Base-by-base conservation (phyloP, 148 eudicot genomes). In the Rhododendron simsii region DNA sequence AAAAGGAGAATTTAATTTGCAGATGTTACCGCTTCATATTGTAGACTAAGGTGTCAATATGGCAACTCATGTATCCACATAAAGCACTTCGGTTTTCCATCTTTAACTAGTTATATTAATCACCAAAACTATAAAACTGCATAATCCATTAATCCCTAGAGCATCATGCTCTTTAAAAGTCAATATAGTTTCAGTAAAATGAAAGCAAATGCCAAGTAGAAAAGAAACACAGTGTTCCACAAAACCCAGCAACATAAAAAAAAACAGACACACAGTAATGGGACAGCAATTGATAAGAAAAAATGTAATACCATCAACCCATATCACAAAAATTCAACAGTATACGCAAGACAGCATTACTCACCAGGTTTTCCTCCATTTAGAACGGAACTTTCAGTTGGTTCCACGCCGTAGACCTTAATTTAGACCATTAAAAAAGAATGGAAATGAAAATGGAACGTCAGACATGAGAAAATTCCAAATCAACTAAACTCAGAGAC, bases 361-460 rank as follows among this genome's bases (percentile, higher is more conserved):
- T 91, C 65, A 95, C 98, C 99, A 4, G 97, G 88, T 59, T 90
- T 78, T 88, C 95, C 95, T 84, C 99, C 99, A 88, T 92, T 95
- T 35, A 96, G 86, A 87, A 96, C 89, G 14, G 98, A 89, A 87
- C 98, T 94, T 88, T 95, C 98, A 87, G 93, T 59, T 84, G 98
- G 98, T 86, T 96, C 99, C 2, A 96, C 92, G 57, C 94, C 97
- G 78, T 92, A 95, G 21, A 95, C 85, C 96, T 93, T 85, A 48
- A 76, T 55, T 71, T 44, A 65, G 35, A 85, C 51, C 55, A 75
- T 26, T 67, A 67, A 26, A 28, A 83, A 50, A 78, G 26, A 81
- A 48, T 1, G 18, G 7, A 13, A 63, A 67, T 45, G 78, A 61
- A 84, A 61, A 48, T 28, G 1, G 59, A 61, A 33, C 15, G 86